Evolutionary conservation across 352 stramenopile genomes (phyloP), one percentile per base, ranked within the genome.

Genomic region (Phytopythium aichiense): DNA sequence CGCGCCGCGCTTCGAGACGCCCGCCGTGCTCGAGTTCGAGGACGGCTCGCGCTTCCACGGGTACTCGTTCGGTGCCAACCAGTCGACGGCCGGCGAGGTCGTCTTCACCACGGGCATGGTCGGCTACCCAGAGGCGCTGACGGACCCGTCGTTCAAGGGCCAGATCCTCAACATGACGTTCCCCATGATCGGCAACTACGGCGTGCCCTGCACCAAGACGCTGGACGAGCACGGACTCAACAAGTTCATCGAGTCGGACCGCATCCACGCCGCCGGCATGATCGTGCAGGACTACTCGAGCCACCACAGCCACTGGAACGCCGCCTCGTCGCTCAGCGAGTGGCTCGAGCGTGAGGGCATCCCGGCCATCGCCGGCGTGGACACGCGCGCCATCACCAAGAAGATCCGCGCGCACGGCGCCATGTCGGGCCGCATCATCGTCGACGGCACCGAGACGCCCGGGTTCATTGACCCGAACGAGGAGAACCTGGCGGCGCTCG

Each of bases 21-120:
- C 81, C 8, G 87, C 87, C 28, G 82, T 93, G 55, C 40, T 48
- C 40, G 40, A 48, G 56, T 77, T 97, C 33, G 88, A 94, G 43
- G 90, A 97, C 56, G 89, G 88, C 57, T 91, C 83, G 20, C 71
- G 71, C 52, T 94, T 96, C 71, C 53, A 49, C 20, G 88, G 90
- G n/a, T 88, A 91, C 69, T 98, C 87, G 69, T 99, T 99, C 77
- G 97, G 97, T 56, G 92, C 95, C 18, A 63, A 89, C 23, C 84
- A 77, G 52, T 84, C 79, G 59, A 88, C 96, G 68, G 88, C 86
- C n/a, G 97, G 97, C 49, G 96, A 99, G 81, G 95, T 99, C 64
- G 97, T 99, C 15, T 99, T 99, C 74, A 98, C 97, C 64, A 99
- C 97, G 37, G 95, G 96, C 62, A 99, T 99, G 97, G 97, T 99